Conservation (phyloP, 2,329 filamentous ascomycete genomes). For the Aspergillus spinulosporus region DNA sequence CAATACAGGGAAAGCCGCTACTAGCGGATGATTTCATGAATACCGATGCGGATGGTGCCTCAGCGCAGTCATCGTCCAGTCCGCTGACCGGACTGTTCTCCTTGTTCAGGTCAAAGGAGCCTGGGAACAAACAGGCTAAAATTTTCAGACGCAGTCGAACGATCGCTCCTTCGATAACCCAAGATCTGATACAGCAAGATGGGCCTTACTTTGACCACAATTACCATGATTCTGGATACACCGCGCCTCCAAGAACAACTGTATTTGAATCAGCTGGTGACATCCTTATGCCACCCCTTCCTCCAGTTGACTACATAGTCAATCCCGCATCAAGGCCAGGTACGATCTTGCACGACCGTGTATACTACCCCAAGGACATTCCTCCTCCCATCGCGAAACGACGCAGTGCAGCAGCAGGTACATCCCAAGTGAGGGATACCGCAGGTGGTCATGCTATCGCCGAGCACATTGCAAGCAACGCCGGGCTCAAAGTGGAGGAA, state of each 20-base stretch:
- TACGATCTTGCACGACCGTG: constrained; percentile 93
- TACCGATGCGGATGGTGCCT: constrained; percentile 14
- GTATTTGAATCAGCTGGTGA: constrained; percentile 96
- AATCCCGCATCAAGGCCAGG: constrained; percentile 78
- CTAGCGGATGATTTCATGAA: background rate
- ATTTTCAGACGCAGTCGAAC: constrained; percentile 81
- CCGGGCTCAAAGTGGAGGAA: constrained; percentile 84
- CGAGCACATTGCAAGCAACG: constrained; percentile 17
- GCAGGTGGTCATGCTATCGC: constrained; percentile 12
- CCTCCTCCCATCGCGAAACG: constrained; percentile 67
- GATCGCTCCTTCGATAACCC: constrained; percentile 41
- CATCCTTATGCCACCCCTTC: constrained; percentile 84
- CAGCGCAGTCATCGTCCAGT: constrained; percentile 38
- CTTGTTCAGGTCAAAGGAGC: constrained; percentile 66
- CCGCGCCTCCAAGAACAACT: constrained; percentile 82
- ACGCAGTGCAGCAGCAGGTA: constrained; percentile 41
- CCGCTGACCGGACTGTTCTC: constrained; percentile 67
- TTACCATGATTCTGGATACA: constrained; percentile 50
- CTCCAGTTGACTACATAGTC: constrained; percentile 75
- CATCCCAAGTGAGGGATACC: constrained; percentile 23
- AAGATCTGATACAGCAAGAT: constrained; percentile 16
- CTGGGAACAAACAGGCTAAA: constrained; percentile 51
- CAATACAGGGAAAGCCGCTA: constrained; percentile 15
- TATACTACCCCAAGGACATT: constrained; percentile 93
- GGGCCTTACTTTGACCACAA: constrained; percentile 51